Conservation (phyloP, 23 red algal genomes). For the Porphyridium purpureum region DNA sequence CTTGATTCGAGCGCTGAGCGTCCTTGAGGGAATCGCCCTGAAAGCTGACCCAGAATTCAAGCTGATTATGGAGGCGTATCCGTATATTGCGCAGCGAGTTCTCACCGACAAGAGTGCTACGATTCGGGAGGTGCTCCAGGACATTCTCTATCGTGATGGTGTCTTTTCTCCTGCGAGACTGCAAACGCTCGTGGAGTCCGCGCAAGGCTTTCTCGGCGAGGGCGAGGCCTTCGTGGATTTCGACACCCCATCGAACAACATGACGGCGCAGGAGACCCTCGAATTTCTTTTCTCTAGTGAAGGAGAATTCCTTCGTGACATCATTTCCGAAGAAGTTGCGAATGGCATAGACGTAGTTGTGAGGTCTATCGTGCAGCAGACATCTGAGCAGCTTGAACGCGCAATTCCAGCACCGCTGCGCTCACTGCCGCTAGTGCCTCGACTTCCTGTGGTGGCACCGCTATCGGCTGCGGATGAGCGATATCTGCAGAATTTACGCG, state of each 20-base stretch:
- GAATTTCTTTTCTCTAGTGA: conserved; percentile 58
- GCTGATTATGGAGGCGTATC: conserved; percentile 82
- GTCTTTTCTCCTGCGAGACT: conserved; percentile 44
- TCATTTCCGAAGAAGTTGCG: conserved; percentile 63
- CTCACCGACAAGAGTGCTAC: conserved; percentile 46
- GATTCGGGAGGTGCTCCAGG: conserved; percentile 31
- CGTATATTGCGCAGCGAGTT: conserved; percentile 55
- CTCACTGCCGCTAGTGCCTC: background rate
- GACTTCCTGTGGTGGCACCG: too few species aligned
- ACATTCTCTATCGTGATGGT: conserved; percentile 84
- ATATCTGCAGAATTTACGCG: too few species aligned
- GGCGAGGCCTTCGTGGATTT: conserved; percentile 95
- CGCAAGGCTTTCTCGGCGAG: conserved; percentile 58
- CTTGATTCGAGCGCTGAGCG: conserved; percentile 65
- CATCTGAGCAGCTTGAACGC: background rate
- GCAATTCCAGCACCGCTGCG: background rate
- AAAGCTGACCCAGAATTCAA: conserved; percentile 70
- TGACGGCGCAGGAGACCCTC: conserved; percentile 23
- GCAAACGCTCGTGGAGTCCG: conserved; percentile 61
- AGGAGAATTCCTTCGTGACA: conserved; percentile 41
- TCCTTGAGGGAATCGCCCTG: conserved; percentile 92
- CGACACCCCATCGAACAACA: conserved; percentile 39
- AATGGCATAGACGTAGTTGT: conserved; percentile 40
- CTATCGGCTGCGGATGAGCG: too few species aligned
- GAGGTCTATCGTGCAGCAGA: too few species aligned